phyloP scores from a whole-genome alignment of 1,284 basidiomycete genomes.

The Amylostereum areolatum region DNA sequence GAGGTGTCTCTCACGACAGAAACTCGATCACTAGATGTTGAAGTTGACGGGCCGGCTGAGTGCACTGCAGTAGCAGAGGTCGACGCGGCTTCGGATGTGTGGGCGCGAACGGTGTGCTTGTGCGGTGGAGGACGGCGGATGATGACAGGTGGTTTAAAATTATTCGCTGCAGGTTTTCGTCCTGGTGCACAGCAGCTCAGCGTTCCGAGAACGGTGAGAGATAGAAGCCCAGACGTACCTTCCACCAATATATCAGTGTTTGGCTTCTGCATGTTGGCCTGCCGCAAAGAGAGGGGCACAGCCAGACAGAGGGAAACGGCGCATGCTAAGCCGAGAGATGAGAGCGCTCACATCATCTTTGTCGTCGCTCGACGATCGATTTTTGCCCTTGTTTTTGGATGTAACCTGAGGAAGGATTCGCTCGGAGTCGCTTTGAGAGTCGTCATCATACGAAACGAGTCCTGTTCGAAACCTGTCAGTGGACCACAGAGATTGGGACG shows the following conservation, averaged over 20 bases:
- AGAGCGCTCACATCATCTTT: conserved; percentile 54
- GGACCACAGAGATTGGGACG: neutral
- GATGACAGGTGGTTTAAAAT: conserved; percentile 46
- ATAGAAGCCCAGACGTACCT: conserved; percentile 29
- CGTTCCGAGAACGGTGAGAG: neutral
- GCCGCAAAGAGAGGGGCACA: conserved; percentile 50
- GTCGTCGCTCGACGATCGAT: conserved; percentile 17
- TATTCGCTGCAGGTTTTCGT: conserved; percentile 24
- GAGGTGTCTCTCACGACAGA: conserved; percentile 1
- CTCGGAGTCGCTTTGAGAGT: conserved; percentile 56
- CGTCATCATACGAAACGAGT: conserved; percentile 60
- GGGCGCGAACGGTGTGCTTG: conserved; percentile 43
- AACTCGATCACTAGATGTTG: conserved; percentile 10
- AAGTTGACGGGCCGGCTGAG: conserved; percentile 4
- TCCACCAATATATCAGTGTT: conserved; percentile 37
- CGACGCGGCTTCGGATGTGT: conserved; percentile 34
- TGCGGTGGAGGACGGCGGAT: conserved; percentile 45
- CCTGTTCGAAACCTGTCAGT: conserved; percentile 32
- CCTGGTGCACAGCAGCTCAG: conserved; percentile 18
- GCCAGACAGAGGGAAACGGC: conserved; percentile 68
- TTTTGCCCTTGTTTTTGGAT: conserved; percentile 19
- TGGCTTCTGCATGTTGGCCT: conserved; percentile 52
- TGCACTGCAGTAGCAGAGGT: neutral
- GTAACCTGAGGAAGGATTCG: neutral
- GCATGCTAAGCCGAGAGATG: conserved; percentile 26